Evolutionary conservation across 805 yeast genomes (phyloP).

Genomic region (Starmerella vitae): DNA sequence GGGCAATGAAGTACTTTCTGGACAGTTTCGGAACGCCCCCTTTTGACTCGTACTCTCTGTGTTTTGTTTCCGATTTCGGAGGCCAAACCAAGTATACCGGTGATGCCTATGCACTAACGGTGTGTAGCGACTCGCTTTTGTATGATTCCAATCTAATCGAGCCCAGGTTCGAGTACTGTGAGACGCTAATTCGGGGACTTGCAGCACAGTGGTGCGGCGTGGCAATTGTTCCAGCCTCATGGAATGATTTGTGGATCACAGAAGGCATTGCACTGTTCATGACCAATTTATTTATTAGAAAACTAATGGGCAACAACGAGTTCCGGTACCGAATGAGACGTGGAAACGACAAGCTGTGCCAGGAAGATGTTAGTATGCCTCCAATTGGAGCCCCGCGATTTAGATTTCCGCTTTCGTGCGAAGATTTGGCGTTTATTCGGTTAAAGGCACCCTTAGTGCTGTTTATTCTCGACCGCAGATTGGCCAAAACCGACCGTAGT

Average conservation of each 20-base stretch:
- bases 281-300: conserved; percentile 56
- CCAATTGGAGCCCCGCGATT: conserved; percentile 67
- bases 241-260: conserved; percentile 80
- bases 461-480: conserved; percentile 71
- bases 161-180: conserved; percentile 59
- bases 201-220: conserved; percentile 92
- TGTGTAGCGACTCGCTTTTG: conserved; percentile 46
- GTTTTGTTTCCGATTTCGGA: conserved; percentile 39
- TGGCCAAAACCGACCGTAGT: conserved; percentile 92
- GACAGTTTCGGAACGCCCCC: conserved; percentile 91
- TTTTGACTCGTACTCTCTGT: conserved; percentile 63
- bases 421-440: conserved; percentile 53
- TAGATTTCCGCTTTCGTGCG: conserved; percentile 47
- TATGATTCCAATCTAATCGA: conserved; percentile 68
- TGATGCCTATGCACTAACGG: conserved; percentile 63
- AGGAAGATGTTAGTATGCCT: conserved; percentile 60
- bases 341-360: conserved; percentile 52
- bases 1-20: conserved; percentile 69
- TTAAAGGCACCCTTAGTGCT: conserved; percentile 78
- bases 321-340: conserved; percentile 56
- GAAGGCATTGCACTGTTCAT: conserved; percentile 74
- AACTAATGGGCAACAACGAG: conserved; percentile 73
- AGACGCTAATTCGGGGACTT: conserved; percentile 50
- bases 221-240: conserved; percentile 65
- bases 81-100: conserved; percentile 35